Conservation (phyloP, 805 yeast species). For the Barnettozyma populi region DNA sequence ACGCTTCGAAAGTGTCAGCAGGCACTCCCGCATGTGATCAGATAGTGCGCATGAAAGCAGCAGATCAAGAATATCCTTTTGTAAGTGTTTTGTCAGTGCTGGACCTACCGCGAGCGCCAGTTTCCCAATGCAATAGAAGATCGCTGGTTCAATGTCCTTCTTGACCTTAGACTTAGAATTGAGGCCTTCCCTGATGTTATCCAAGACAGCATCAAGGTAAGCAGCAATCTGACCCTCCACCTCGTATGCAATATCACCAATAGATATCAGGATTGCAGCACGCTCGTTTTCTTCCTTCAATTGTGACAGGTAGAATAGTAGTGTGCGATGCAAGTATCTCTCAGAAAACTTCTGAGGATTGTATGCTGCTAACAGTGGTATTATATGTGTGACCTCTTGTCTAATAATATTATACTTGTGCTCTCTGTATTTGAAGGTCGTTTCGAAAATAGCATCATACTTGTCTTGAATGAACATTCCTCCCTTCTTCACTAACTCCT, state of each 20-base stretch:
- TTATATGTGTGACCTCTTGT: slow-evolving; percentile 75
- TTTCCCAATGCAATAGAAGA: slow-evolving; percentile 84
- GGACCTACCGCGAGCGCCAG: slow-evolving; percentile 89
- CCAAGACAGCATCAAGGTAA: slow-evolving; percentile 82
- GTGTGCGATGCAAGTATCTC: slow-evolving; percentile 72
- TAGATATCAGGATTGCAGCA: slow-evolving; percentile 67
- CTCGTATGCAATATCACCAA: slow-evolving; percentile 74
- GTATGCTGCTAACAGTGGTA: slow-evolving; percentile 79
- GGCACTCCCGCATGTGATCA: slow-evolving; percentile 73
- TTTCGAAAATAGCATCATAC: slow-evolving; percentile 73
- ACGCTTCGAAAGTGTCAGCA: slow-evolving; percentile 58
- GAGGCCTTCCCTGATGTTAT: slow-evolving; percentile 76
- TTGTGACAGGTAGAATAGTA: slow-evolving; percentile 71
- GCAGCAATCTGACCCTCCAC: slow-evolving; percentile 83
- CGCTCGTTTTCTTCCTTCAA: slow-evolving; percentile 73
- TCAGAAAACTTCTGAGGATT: slow-evolving; percentile 72
- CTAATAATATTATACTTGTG: slow-evolving; percentile 72
- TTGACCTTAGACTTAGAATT: slow-evolving; percentile 44
- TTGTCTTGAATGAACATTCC: slow-evolving; percentile 68
- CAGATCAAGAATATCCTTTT: slow-evolving; percentile 72
- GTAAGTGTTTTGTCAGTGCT: slow-evolving; percentile 83
- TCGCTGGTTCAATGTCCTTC: slow-evolving; percentile 75
- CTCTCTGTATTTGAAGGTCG: slow-evolving; percentile 67
- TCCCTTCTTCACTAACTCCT: slow-evolving; percentile 68
- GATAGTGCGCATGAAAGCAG: slow-evolving; percentile 79